Base-by-base conservation (phyloP, 2,329 filamentous ascomycete genomes). In the Fusarium setosum region DNA sequence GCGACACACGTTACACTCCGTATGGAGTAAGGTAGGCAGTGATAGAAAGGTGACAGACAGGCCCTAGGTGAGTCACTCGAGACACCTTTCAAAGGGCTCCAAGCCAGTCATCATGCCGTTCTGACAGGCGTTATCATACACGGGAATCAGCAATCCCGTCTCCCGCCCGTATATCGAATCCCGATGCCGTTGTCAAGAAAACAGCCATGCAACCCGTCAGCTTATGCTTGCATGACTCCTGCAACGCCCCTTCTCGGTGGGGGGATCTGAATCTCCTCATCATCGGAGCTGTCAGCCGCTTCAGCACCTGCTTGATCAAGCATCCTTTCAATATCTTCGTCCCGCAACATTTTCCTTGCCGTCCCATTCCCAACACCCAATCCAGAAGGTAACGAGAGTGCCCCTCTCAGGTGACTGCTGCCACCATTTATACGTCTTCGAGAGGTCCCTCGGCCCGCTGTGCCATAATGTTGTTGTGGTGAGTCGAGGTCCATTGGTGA, bases 311-410 rank as follows among this genome's bases (percentile, higher is more conserved):
- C 84, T 32, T 80, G 80, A 56, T 88, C 86, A 37, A 88, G 76
- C 83, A 88, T 87, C 34, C 81, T 79, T 58, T 88, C 86, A 56
- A 88, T 86, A 35, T 88, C 86, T 38, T 85, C 84, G 34, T 87
- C 85, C 3, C 78, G 79, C 35, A 88, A 66, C 5, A 76, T 73
- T n/a, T 72, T 76, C 44, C 76, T 70, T 17, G 67, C 67, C 24
- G 63, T 79, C 73, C 68, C 82, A 73, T 57, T 81, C 72, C 68
- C 80, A 40, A 74, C 63, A 6, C 81, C 79, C 7, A 88, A 75
- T 1, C 84, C 85, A 6, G 80, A 80, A 1, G 86, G 83, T 18
- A 86, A 74, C 3, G 84, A 84, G 9, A 88, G 71, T 3, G 77
- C 71, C 40, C 77, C 80, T 21, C 79, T 70, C n/a, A 78, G 67